Evolutionary conservation across 768 basidiomycete species (phyloP).

Genomic region (Leccinellum luteum): DNA sequence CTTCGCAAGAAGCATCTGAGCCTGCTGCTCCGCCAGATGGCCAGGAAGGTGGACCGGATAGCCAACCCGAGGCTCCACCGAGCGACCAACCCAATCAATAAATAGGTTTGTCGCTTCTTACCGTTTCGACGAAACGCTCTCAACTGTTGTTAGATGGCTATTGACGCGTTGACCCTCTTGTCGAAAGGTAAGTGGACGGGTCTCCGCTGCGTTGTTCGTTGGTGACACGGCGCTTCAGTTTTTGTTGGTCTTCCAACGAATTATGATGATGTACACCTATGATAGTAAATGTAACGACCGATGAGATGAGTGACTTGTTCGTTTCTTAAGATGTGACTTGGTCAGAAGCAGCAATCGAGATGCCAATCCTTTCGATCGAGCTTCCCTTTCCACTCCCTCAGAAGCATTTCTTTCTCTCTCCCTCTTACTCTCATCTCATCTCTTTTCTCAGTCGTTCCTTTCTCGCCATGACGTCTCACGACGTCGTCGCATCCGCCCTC

Average conservation of each 20-base stretch:
- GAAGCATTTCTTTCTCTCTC: background rate
- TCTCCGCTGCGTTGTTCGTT: background rate
- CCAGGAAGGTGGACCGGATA: background rate
- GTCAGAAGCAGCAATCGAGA: constrained; percentile 16
- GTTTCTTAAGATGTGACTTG: background rate
- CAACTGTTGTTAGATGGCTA: background rate
- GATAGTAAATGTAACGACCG: background rate
- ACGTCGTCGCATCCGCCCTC: constrained; percentile 26
- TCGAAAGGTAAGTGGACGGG: constrained; percentile 8
- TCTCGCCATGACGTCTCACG: constrained; percentile 23
- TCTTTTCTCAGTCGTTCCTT: constrained; percentile 20
- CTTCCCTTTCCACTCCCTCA: background rate
- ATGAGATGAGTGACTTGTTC: background rate
- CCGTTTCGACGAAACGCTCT: background rate
- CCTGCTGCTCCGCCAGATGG: background rate
- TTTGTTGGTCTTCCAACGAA: background rate
- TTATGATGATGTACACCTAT: constrained; percentile 1
- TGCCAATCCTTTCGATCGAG: constrained; percentile 8
- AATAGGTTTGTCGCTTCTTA: constrained; percentile 8
- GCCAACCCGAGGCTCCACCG: background rate
- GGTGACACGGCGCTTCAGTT: constrained; percentile 8
- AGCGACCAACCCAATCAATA: constrained; percentile 3
- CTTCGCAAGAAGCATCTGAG: background rate
- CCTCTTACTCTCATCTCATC: constrained; percentile 5
- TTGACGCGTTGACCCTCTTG: background rate